phyloP scores from a whole-genome alignment of 768 basidiomycete species.

The Lactifluus volemus region DNA sequence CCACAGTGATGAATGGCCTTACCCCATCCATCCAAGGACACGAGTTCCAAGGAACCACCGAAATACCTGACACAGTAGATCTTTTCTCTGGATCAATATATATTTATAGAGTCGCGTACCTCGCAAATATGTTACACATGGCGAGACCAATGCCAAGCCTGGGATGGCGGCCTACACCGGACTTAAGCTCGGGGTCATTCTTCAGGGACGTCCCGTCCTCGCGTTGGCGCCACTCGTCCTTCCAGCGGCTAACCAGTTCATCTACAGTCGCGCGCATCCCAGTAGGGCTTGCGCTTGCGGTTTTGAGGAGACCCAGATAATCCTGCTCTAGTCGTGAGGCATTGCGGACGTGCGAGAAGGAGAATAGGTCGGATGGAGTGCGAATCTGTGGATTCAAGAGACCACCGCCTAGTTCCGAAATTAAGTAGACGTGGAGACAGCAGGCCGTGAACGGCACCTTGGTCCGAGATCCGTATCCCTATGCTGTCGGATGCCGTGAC shows the following conservation, averaged over 20 bases:
- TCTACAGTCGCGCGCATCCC: slow-evolving; percentile 72
- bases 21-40: slow-evolving; percentile 83
- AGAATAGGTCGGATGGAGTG: slow-evolving; percentile 72
- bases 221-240: slow-evolving; percentile 24
- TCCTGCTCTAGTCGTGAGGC: slow-evolving; percentile 57
- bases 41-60: slow-evolving; percentile 69
- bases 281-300: slow-evolving; percentile 46
- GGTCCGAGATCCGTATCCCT: slow-evolving; percentile 81
- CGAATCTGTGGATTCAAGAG: slow-evolving; percentile 45
- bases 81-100: neutral
- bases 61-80: slow-evolving; percentile 48
- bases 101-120: slow-evolving; percentile 33
- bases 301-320: slow-evolving; percentile 59
- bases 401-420: slow-evolving; percentile 52
- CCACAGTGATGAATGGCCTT: slow-evolving; percentile 23
- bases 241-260: slow-evolving; percentile 59
- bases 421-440: slow-evolving; percentile 2
- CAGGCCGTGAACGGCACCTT: slow-evolving; percentile 42
- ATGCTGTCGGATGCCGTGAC: slow-evolving; percentile 66
- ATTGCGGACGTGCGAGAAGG: slow-evolving; percentile 81
- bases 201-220: slow-evolving; percentile 21
- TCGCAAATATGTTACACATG: slow-evolving; percentile 85
- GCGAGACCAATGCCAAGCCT: slow-evolving; percentile 77
- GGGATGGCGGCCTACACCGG: slow-evolving; percentile 44
- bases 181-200: slow-evolving; percentile 35